A percentile compares a stretch with the other conserved stretches of the same genome.
phyloP scores from a whole-genome alignment of 2,329 filamentous ascomycete genomes.

The Pyricularia sp. region DNA sequence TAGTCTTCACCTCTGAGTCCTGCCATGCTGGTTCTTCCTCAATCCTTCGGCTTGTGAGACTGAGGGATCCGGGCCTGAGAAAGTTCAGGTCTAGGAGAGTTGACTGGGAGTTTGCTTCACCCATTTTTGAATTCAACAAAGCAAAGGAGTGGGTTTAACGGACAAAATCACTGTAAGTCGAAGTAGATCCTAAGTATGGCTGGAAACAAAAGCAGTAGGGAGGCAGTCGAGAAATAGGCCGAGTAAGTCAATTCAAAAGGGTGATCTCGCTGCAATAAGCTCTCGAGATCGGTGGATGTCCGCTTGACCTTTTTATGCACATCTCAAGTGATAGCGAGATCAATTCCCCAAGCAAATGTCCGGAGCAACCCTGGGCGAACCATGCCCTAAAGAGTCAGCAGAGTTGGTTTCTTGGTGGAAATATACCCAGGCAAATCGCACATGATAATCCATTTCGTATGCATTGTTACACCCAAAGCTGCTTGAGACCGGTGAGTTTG shows the following conservation, averaged over 20 bases:
- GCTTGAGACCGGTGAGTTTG: background rate
- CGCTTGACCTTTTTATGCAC: background rate
- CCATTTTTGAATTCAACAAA: background rate
- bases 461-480: background rate
- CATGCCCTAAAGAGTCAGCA: background rate
- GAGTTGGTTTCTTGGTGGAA: background rate
- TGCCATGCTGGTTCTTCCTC: background rate
- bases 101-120: background rate
- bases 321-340: background rate
- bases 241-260: no score
- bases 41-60: background rate
- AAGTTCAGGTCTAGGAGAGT: constrained; percentile 2
- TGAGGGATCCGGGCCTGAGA: background rate
- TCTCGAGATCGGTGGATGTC: background rate
- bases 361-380: background rate
- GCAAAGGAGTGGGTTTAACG: no score
- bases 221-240: no score
- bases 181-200: no score
- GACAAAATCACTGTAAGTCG: no score
- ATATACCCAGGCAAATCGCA: background rate
- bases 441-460: background rate
- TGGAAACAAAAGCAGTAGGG: no score
- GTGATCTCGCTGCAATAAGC: background rate
- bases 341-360: background rate
- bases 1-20: background rate